These are phyloP conservation scores for Colletotrichum sp. DNA, from an alignment of 2,329 filamentous ascomycete species.

Conservation along the genomic window DNA sequence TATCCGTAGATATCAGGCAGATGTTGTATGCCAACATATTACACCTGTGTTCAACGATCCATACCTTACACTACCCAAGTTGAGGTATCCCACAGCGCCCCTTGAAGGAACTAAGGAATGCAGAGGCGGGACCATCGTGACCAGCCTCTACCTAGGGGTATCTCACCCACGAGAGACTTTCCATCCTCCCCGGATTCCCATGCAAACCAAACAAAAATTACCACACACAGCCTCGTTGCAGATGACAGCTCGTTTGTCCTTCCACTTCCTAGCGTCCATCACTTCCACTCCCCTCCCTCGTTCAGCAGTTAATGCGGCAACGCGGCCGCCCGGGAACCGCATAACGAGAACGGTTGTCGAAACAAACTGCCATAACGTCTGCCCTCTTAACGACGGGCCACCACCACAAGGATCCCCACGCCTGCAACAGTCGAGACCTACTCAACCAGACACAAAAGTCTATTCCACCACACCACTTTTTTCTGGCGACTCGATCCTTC, in stretches of 20 bases:
- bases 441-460: neutral
- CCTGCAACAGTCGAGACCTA: neutral
- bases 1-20: neutral
- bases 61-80: neutral
- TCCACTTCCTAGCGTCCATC: neutral
- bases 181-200: neutral
- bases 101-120: neutral
- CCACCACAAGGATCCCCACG: neutral
- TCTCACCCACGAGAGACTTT: neutral
- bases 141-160: neutral
- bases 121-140: neutral
- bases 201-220: neutral
- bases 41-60: neutral
- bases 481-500: neutral
- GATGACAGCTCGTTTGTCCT: neutral
- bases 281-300: neutral
- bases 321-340: neutral
- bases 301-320: neutral
- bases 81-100: neutral
- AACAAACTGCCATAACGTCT: slow-evolving; percentile 11
- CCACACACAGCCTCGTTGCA: neutral
- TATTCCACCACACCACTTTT: neutral
- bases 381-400: neutral
- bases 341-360: slow-evolving; percentile 13
- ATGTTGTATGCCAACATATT: neutral